Base-by-base conservation (phyloP, 768 basidiomycete genomes). In the Tephrocybe sp. region DNA sequence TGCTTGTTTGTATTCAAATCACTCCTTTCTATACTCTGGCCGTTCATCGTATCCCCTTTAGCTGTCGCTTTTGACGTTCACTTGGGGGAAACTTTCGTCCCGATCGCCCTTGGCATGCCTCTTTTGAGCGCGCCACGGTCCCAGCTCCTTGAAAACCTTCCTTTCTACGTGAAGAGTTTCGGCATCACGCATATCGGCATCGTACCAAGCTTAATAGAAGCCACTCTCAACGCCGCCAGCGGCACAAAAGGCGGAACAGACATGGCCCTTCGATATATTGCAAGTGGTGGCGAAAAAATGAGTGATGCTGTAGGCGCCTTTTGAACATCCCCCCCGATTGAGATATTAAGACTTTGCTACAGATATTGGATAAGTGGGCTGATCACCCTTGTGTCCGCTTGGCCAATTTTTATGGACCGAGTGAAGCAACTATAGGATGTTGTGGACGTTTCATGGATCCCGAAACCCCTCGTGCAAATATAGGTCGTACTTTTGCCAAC, bases 61-160 rank as follows among this genome's bases (percentile, higher is more conserved):
- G 78, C 78, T 13, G 70, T 77, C 42, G 77, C 77, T 10, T 79
- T 79, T 54, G 77, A 79, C 47, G 77, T 79, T 0, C 77, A 79
- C 57, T 40, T 79, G 23, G 65, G 67, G 4, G 77, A 79, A 56
- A 70, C 73, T 23, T 57, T 77, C 39, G 60, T 72, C 12, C 61
- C 71, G 1, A 61, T 73, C 12, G 67, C 69, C 10, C 59, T 77
- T 9, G 75, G 77, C n/a, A 73, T 75, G 62, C 67, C 73, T 6
- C 57, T 78, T 15, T 49, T 74, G 42, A 72, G 70, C 46, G 74
- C 72, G 11, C 70, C 65, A 27, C 68, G 77, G 15, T 64, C 76
- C 19, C 72, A 75, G 54, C 63, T 78, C 23, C 63, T 79, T 13
- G 67, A 75, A 36, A 60, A 69, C 38, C 69, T 76, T 16, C 67